phyloP scores from a whole-genome alignment of 2,329 filamentous ascomycete species.

The Paracoccidioides lutzii region DNA sequence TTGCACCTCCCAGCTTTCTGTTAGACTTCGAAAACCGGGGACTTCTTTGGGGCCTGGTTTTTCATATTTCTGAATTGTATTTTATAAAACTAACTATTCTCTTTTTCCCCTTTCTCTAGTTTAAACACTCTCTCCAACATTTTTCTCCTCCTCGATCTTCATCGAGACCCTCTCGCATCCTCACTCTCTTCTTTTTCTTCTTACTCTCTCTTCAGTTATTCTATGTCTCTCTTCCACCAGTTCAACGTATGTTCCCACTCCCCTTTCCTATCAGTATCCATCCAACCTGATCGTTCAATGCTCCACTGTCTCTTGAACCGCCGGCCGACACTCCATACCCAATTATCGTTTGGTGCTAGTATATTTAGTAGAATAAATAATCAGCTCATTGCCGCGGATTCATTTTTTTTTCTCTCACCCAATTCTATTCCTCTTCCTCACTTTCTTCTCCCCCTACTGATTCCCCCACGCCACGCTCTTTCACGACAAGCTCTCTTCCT shows the following conservation, averaged over 20 bases:
- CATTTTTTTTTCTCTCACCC: not conserved
- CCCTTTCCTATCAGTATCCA: not conserved
- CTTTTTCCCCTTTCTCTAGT: not conserved
- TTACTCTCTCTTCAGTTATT: slow-evolving; percentile 3
- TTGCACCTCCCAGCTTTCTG: not conserved
- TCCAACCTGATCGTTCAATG: not conserved
- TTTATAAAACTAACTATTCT: not conserved
- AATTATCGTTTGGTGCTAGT: not conserved
- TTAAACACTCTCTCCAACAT: not conserved
- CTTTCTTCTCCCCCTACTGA: not conserved
- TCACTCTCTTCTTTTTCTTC: not conserved
- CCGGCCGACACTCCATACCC: not conserved
- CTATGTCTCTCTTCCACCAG: slow-evolving; percentile 1
- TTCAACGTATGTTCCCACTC: too few species aligned
- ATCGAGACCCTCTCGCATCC: not conserved
- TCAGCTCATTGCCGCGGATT: too few species aligned
- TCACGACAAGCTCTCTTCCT: not conserved
- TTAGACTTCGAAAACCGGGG: too few species aligned
- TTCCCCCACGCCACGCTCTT: not conserved
- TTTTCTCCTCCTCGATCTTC: not conserved
- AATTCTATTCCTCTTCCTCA: slow-evolving; percentile 15
- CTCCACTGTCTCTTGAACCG: not conserved
- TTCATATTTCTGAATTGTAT: too few species aligned
- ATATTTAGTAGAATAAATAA: not conserved
- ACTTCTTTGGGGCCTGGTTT: too few species aligned